Percentiles rank a stretch among this genome's conserved stretches.
Evolutionary conservation across 2,329 filamentous ascomycete genomes (phyloP).

Genomic region (Trichophyton verrucosum): DNA sequence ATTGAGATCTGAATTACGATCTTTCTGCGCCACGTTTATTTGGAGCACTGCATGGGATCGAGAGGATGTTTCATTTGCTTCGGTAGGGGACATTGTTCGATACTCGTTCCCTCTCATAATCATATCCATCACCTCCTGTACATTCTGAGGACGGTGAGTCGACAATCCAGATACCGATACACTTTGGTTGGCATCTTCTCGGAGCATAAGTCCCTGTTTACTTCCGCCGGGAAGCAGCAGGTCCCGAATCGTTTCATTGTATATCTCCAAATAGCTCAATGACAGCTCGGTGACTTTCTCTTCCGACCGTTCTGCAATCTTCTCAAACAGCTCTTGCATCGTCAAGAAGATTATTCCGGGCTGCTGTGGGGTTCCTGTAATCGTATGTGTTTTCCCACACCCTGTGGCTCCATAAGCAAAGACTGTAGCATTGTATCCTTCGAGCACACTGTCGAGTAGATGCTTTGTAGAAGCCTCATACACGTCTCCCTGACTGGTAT

Average conservation of each 20-base stretch:
- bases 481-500: slow-evolving; percentile 78
- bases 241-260: slow-evolving; percentile 97
- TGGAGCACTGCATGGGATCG: slow-evolving; percentile 94
- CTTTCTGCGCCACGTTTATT: slow-evolving; percentile 90
- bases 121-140: slow-evolving; percentile 98
- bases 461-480: slow-evolving; percentile 85
- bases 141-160: slow-evolving; percentile 79
- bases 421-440: slow-evolving; percentile 97
- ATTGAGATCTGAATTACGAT: slow-evolving; percentile 80
- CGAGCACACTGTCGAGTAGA: slow-evolving; percentile 86
- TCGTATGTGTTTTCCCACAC: slow-evolving; percentile 97
- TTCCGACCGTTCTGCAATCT: slow-evolving; percentile 71
- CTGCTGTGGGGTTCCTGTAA: slow-evolving; percentile 79
- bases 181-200: slow-evolving; percentile 85
- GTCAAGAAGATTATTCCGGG: slow-evolving; percentile 97
- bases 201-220: slow-evolving; percentile 76
- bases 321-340: slow-evolving; percentile 97
- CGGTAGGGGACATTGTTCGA: slow-evolving; percentile 90
- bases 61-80: slow-evolving; percentile 93
- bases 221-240: slow-evolving; percentile 73
- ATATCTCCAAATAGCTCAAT: slow-evolving; percentile 93
- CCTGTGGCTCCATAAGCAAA: slow-evolving; percentile 97
- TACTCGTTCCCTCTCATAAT: slow-evolving; percentile 90
- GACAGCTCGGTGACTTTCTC: slow-evolving; percentile 86
- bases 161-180: slow-evolving; percentile 85